phyloP scores from a whole-genome alignment of 768 basidiomycete species.

The Jaapia argillacea region DNA sequence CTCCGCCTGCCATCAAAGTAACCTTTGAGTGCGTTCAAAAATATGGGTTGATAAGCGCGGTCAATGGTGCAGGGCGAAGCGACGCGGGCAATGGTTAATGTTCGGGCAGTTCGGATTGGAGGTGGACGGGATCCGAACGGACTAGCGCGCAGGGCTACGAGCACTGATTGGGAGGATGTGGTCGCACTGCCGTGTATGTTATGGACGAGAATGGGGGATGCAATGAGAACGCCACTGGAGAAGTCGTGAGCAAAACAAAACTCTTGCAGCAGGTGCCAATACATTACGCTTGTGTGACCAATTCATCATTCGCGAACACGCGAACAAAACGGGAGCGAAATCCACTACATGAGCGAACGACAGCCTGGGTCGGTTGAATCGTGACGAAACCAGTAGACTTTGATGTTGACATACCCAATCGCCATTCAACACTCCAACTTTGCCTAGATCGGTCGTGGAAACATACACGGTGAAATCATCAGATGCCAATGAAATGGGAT shows the following conservation, averaged over 20 bases:
- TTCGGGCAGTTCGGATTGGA: conserved; percentile 54
- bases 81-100: conserved; percentile 71
- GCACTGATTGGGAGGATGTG: too few relatives aligned
- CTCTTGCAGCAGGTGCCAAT: not conserved
- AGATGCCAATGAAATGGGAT: conserved; percentile 21
- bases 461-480: conserved; percentile 55
- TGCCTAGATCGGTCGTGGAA: conserved; percentile 51
- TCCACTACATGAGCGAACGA: conserved; percentile 1
- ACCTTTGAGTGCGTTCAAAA: conserved; percentile 48
- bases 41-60: conserved; percentile 50
- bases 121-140: conserved; percentile 54
- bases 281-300: not conserved
- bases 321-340: conserved; percentile 1
- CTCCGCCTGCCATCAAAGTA: conserved; percentile 48
- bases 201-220: conserved; percentile 42
- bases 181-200: conserved; percentile 33
- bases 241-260: not conserved
- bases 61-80: conserved; percentile 64
- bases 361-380: not conserved
- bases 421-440: conserved; percentile 56
- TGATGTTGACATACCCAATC: conserved; percentile 55
- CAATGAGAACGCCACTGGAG: conserved; percentile 28
- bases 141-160: conserved; percentile 30
- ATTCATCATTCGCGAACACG: not conserved
- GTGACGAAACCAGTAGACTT: not conserved